phyloP scores from a whole-genome alignment of 202 grass and related monocot species.

The Saccharum hybrid region DNA sequence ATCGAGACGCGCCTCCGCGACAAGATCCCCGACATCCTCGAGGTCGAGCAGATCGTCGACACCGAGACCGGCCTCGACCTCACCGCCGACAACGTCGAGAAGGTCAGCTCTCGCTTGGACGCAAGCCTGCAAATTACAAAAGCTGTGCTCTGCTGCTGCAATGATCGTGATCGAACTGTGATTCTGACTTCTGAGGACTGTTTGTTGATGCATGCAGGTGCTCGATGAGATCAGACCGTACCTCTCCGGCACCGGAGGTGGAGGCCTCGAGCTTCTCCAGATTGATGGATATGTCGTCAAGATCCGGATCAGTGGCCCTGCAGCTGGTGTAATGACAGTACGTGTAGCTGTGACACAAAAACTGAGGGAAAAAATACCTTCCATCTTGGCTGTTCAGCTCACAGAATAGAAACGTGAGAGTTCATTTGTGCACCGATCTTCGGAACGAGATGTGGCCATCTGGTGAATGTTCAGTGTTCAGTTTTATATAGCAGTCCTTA shows the following conservation, averaged over 20 bases:
- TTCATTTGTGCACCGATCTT: conserved; percentile 20
- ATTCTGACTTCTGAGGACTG: conserved; percentile 32
- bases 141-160: too few species aligned
- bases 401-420: conserved; percentile 56
- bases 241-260: conserved; percentile 86
- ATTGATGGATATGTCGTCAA: conserved; percentile 76
- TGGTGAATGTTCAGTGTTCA: not conserved
- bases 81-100: conserved; percentile 78
- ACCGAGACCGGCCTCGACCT: conserved; percentile 96
- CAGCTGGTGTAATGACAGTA: conserved; percentile 90
- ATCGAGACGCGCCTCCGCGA: conserved; percentile 91
- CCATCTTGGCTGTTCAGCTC: conserved; percentile 87
- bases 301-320: conserved; percentile 72
- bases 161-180: not conserved
- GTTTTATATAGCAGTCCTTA: not conserved
- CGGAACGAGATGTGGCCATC: not conserved
- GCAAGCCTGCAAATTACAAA: not conserved
- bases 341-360: conserved; percentile 92
- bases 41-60: conserved; percentile 86
- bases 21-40: conserved; percentile 90
- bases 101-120: conserved; percentile 41
- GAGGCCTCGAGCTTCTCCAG: conserved; percentile 72
- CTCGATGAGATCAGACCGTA: conserved; percentile 94
- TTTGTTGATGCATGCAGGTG: conserved; percentile 52
- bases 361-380: conserved; percentile 91